Conservation (phyloP, 2,329 filamentous ascomycete species). For the Ceratocystis destructans region DNA sequence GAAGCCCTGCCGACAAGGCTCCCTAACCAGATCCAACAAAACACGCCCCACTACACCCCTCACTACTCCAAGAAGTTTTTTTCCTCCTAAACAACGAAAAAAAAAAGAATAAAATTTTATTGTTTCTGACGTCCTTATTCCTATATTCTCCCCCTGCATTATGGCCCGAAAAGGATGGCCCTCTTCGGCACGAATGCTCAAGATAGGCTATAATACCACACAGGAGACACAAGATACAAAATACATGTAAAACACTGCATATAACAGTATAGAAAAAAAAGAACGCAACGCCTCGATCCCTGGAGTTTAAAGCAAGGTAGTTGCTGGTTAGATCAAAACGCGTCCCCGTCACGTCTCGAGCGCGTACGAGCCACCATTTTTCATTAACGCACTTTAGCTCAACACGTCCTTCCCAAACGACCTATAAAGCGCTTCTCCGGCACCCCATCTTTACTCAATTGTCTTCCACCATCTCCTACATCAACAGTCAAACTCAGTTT, state of each 20-base stretch:
- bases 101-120: background rate
- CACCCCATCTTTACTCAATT: background rate
- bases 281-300: background rate
- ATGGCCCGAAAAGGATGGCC: background rate
- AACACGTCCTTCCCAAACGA: background rate
- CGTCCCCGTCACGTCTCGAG: background rate
- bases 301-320: background rate
- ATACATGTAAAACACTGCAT: background rate
- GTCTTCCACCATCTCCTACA: background rate
- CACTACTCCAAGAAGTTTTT: background rate
- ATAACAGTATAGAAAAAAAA: background rate
- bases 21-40: background rate
- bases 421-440: background rate
- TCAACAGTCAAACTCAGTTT: background rate
- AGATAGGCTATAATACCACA: background rate
- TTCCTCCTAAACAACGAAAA: background rate
- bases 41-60: background rate
- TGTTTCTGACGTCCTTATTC: background rate
- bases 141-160: background rate
- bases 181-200: background rate
- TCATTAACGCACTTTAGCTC: background rate
- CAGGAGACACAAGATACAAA: background rate
- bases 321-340: background rate
- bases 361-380: slow-evolving; percentile 2
- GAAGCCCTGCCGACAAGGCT: background rate